Percentiles rank a stretch among this genome's conserved stretches.
Evolutionary conservation across 1,139 yeast genomes (phyloP).

Genomic region (Wickerhamiella pararugosa): DNA sequence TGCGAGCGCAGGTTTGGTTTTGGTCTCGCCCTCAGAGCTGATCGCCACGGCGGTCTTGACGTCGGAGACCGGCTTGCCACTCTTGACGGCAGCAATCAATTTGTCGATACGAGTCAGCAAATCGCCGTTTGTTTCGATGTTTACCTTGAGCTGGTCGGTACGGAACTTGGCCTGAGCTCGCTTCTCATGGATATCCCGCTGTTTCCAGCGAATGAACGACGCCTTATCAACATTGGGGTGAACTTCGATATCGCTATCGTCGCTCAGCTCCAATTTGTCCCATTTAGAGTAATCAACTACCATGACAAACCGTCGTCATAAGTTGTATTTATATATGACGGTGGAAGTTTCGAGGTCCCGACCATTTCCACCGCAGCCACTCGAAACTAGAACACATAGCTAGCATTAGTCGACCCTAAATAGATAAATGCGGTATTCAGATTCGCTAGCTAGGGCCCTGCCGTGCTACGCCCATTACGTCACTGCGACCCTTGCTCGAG

Average conservation of each 20-base stretch:
- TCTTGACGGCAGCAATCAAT: slow-evolving; percentile 28
- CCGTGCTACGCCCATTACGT: too few relatives aligned
- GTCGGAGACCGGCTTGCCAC: slow-evolving; percentile 21
- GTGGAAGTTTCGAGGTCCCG: too few relatives aligned
- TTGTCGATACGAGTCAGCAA: slow-evolving; percentile 59
- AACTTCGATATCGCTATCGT: slow-evolving; percentile 90
- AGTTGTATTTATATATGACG: too few relatives aligned
- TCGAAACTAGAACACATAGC: too few relatives aligned
- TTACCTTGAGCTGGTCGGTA: slow-evolving; percentile 59
- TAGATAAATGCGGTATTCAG: too few relatives aligned
- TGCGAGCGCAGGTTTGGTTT: slow-evolving; percentile 33
- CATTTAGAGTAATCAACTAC: slow-evolving; percentile 86
- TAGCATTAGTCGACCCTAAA: too few relatives aligned
- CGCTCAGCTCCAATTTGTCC: slow-evolving; percentile 92
- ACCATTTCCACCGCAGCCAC: too few relatives aligned
- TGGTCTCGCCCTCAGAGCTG: slow-evolving; percentile 19
- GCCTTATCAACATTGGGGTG: slow-evolving; percentile 95
- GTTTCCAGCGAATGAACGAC: slow-evolving; percentile 92
- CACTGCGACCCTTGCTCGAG: too few relatives aligned
- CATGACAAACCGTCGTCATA: slow-evolving; percentile 14
- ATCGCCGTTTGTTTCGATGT: slow-evolving; percentile 59
- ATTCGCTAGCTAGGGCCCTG: too few relatives aligned
- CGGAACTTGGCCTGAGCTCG: slow-evolving; percentile 67
- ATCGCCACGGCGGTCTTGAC: slow-evolving; percentile 23
- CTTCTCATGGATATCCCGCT: slow-evolving; percentile 90